Evolutionary conservation across 2,329 filamentous ascomycete genomes (phyloP).

Genomic region (Incumbomyces lentus): DNA sequence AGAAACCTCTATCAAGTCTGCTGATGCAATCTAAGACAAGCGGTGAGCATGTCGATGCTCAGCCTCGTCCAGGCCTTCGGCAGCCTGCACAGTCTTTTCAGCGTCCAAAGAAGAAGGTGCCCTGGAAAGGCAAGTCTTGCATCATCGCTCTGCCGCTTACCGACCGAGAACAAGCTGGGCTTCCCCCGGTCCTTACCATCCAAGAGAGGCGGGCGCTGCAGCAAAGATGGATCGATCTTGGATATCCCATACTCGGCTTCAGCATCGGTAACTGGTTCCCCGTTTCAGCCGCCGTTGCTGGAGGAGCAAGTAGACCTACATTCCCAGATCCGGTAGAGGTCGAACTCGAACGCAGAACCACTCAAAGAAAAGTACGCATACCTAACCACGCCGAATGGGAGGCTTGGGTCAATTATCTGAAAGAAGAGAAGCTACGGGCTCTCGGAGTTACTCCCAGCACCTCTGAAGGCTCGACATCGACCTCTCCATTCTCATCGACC

Average conservation of each 20-base stretch:
- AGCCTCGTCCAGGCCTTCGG: constrained; percentile 22
- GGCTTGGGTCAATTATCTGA: constrained; percentile 67
- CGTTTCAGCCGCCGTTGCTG: constrained; percentile 17
- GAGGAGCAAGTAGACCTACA: constrained; percentile 32
- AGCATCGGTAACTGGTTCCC: constrained; percentile 22
- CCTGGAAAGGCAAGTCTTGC: constrained; percentile 66
- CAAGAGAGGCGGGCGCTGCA: constrained; percentile 31
- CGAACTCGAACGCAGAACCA: constrained; percentile 26
- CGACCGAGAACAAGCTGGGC: constrained; percentile 50
- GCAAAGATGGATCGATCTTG: constrained; percentile 32
- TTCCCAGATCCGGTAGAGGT: constrained; percentile 33
- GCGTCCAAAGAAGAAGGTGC: constrained; percentile 56
- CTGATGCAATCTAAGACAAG: constrained; percentile 23
- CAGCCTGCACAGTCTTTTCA: constrained; percentile 22
- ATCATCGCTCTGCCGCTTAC: constrained; percentile 59
- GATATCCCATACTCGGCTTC: constrained; percentile 34
- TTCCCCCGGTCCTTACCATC: constrained; percentile 28
- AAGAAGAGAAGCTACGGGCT: constrained; percentile 85
- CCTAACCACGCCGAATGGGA: constrained; percentile 52
- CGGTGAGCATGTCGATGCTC: constrained; percentile 13
- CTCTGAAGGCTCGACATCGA: constrained; percentile 53
- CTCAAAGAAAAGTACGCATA: constrained; percentile 30
- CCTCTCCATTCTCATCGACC: constrained; percentile 52
- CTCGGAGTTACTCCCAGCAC: constrained; percentile 75
- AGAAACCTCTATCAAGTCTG: constrained; percentile 33